Evolutionary conservation across 495 filamentous ascomycete species (phyloP).

Genomic region (Penicillium desertorum): DNA sequence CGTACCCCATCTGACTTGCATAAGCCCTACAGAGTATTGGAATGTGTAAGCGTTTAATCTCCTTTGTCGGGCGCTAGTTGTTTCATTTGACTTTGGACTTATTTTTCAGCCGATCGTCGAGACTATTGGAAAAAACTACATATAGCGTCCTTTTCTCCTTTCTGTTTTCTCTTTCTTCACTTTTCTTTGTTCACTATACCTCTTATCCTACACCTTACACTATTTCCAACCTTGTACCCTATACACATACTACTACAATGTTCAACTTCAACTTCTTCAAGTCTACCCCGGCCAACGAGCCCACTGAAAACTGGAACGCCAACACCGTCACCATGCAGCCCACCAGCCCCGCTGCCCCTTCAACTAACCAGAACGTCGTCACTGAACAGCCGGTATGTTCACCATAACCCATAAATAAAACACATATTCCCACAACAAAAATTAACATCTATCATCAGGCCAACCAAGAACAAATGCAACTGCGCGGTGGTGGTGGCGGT

Average conservation of each 20-base stretch:
- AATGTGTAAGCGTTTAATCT: not conserved
- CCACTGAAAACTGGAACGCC: constrained; percentile 35
- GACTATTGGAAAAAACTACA: constrained; percentile 13
- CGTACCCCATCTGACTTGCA: no score
- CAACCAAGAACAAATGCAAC: constrained; percentile 40
- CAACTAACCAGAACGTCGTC: constrained; percentile 30
- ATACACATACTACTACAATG: constrained; percentile 17
- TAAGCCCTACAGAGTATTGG: no score
- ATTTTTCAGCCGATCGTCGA: constrained; percentile 26
- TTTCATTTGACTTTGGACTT: not conserved
- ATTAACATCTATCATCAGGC: constrained; percentile 23
- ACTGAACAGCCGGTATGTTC: constrained; percentile 41
- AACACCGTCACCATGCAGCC: constrained; percentile 45
- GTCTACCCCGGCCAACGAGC: constrained; percentile 34
- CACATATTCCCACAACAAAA: not conserved
- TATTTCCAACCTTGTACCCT: not conserved
- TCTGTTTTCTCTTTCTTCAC: not conserved
- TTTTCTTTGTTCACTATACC: not conserved
- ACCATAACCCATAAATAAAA: not conserved
- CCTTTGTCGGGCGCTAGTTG: constrained; percentile 4
- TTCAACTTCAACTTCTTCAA: constrained; percentile 45
- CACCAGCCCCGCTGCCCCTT: constrained; percentile 36
- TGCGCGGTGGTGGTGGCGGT: constrained; percentile 45
- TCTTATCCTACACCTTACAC: not conserved
- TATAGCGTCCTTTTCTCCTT: constrained; percentile 1